Evolutionary conservation across 73 alveolate species (phyloP), one percentile per base, ranked within the genome.

Genomic region (Urostyla sp.): DNA sequence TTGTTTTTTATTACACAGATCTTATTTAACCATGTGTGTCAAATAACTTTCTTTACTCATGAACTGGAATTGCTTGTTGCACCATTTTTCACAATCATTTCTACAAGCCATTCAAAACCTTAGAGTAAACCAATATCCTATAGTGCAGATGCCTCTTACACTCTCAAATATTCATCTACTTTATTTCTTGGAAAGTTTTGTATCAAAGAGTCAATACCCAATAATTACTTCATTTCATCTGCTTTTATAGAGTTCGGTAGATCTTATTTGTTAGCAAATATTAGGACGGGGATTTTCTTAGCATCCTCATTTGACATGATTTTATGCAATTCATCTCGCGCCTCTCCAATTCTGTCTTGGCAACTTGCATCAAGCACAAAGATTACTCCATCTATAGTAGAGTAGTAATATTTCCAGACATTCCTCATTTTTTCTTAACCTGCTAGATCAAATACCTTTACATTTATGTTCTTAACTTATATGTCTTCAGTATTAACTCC

Each of bases 401-500:
- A 27, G 57, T 67, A 81, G 38, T 87, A 87, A 49, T 67, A 67
- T 21, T 53, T 48, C 82, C 84, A 67, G 26, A 87, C 77, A 16
- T 37, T 40, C 16, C 96, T 32, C 73, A 89, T 89, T 52, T 85
- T 84, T 54, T 72, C 88, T 48, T 76, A 75, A 15, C 93, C 96
- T 30, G 92, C 96, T 21, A 89, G 55, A 67, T 89, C 96, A 79
- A 90, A 89, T 85, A 84, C 84, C 48, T 78, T 87, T 36, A 89
- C 72, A 32, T 69, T 85, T 36, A 76, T 59, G 57, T 85, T 85
- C 38, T 85, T 88, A 37, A 67, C 52, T 34, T 75, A 51, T 46
- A 89, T 80, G 32, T 85, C 80, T 67, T 89, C 96, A 35, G 87
- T 90, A 34, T 89, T 85, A 52, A 89, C 77, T 0, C 96, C 96